A percentile compares a stretch with the other conserved stretches of the same genome.
These are phyloP conservation scores for Fomitopsis betulina DNA, from an alignment of 1,284 basidiomycete genomes.

Conservation along the genomic window DNA sequence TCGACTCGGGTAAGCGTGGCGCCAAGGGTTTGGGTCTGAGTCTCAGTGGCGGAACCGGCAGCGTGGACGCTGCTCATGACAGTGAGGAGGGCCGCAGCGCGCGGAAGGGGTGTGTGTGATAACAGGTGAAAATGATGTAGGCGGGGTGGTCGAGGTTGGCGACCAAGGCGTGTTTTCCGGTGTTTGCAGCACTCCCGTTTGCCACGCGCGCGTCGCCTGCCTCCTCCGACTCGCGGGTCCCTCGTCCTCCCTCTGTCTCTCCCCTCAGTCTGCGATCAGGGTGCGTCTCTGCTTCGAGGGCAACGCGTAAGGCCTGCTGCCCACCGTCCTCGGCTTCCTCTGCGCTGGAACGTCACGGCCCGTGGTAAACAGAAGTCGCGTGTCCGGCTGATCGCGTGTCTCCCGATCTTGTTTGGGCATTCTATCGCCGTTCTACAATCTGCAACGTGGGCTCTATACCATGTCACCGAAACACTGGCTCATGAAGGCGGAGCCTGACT, in stretches of 20 bases:
- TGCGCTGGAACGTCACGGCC: background rate
- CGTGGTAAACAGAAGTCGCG: background rate
- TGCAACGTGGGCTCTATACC: slow-evolving; percentile 1
- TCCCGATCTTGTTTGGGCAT: background rate
- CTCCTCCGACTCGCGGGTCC: background rate
- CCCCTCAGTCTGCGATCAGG: background rate
- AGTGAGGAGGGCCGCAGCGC: slow-evolving; percentile 14
- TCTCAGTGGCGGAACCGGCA: slow-evolving; percentile 20
- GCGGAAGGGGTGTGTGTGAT: slow-evolving; percentile 6
- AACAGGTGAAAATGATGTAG: slow-evolving; percentile 12
- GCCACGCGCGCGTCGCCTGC: slow-evolving; percentile 10
- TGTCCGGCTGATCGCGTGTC: background rate
- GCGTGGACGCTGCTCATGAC: slow-evolving; percentile 30
- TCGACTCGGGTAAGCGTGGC: slow-evolving; percentile 8
- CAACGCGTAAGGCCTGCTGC: background rate
- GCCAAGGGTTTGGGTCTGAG: slow-evolving; percentile 12
- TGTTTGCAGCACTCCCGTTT: slow-evolving; percentile 24
- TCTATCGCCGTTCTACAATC: background rate
- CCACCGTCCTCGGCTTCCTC: background rate
- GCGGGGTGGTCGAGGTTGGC: slow-evolving; percentile 22
- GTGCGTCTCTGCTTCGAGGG: background rate
- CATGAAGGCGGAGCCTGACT: slow-evolving; percentile 90
- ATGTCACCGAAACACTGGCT: slow-evolving; percentile 57
- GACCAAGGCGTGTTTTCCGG: slow-evolving; percentile 27
- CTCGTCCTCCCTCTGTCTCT: background rate